A percentile compares a stretch with the other conserved stretches of the same genome.
These are phyloP conservation scores for Penicillium soppii DNA, from an alignment of 495 filamentous ascomycete genomes.

Conservation along the genomic window DNA sequence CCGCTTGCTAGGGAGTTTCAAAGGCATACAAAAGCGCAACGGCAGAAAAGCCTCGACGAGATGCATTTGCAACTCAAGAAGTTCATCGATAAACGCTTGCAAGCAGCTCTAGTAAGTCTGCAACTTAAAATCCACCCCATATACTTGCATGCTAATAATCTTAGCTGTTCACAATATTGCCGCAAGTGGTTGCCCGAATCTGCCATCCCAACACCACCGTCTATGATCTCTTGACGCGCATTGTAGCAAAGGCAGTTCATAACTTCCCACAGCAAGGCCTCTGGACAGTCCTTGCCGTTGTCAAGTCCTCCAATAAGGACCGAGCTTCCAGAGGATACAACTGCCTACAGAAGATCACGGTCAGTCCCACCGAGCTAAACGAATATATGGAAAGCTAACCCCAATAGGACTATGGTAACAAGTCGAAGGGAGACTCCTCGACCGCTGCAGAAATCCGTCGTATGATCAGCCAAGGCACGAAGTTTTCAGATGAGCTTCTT, in stretches of 20 bases:
- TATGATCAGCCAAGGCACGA: conserved; percentile 75
- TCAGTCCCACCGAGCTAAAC: conserved; percentile 10
- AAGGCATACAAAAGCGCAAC: conserved; percentile 50
- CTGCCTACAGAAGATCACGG: conserved; percentile 50
- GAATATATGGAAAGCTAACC: conserved; percentile 11
- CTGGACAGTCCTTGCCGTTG: conserved; percentile 86
- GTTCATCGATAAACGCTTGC: conserved; percentile 64
- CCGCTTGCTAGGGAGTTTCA: conserved; percentile 51
- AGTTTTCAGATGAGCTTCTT: conserved; percentile 80
- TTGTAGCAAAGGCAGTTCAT: conserved; percentile 79
- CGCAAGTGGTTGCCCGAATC: conserved; percentile 90
- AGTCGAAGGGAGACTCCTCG: conserved; percentile 39
- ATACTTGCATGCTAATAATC: conserved; percentile 16
- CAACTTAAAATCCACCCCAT: neutral
- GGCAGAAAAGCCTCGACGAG: conserved; percentile 64
- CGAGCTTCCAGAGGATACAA: conserved; percentile 44
- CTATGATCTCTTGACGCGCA: conserved; percentile 67
- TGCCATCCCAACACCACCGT: conserved; percentile 78
- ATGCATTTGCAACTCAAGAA: conserved; percentile 74
- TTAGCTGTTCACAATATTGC: conserved; percentile 82
- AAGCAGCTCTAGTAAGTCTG: conserved; percentile 63
- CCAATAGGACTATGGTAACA: conserved; percentile 43
- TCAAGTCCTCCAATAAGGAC: conserved; percentile 56
- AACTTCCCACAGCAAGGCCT: conserved; percentile 86
- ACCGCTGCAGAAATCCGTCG: conserved; percentile 55